Percentiles rank a stretch among this genome's conserved stretches.
Evolutionary conservation across 805 yeast genomes (phyloP).

Genomic region (Clavispora vitiphila): DNA sequence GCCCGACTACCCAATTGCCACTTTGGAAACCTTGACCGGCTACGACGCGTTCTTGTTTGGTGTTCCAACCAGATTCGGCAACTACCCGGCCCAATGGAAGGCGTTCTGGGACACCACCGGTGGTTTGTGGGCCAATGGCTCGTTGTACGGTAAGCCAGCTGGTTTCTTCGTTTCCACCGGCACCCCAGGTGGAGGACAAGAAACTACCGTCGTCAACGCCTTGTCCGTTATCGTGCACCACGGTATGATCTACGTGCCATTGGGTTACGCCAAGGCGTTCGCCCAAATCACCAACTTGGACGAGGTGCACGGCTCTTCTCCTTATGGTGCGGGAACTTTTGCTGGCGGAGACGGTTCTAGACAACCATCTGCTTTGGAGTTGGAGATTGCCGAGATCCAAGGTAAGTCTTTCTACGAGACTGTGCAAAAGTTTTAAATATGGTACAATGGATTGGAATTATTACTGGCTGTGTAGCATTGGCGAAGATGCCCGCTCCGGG

Average conservation of each 20-base stretch:
- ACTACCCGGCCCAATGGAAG: constrained; percentile 19
- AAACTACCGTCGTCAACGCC: constrained; percentile 16
- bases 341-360: constrained; percentile 18
- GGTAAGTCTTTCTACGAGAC: constrained; percentile 17
- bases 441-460: not conserved
- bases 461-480: not conserved
- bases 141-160: constrained; percentile 17
- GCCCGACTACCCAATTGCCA: constrained; percentile 17
- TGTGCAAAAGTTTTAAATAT: constrained; percentile 12
- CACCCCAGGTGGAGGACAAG: constrained; percentile 17
- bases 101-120: constrained; percentile 18
- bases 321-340: constrained; percentile 17
- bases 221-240: constrained; percentile 17
- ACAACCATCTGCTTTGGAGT: constrained; percentile 17
- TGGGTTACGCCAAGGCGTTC: constrained; percentile 19
- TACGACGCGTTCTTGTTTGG: constrained; percentile 19
- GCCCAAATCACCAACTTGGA: constrained; percentile 14
- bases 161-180: constrained; percentile 14
- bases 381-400: constrained; percentile 17
- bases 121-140: constrained; percentile 17
- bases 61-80: constrained; percentile 17
- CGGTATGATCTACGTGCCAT: constrained; percentile 18
- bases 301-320: constrained; percentile 17
- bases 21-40: constrained; percentile 14
- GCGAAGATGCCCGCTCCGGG: too few species aligned